Evolutionary conservation across 805 yeast species (phyloP).

Genomic region (Candida insectalens): DNA sequence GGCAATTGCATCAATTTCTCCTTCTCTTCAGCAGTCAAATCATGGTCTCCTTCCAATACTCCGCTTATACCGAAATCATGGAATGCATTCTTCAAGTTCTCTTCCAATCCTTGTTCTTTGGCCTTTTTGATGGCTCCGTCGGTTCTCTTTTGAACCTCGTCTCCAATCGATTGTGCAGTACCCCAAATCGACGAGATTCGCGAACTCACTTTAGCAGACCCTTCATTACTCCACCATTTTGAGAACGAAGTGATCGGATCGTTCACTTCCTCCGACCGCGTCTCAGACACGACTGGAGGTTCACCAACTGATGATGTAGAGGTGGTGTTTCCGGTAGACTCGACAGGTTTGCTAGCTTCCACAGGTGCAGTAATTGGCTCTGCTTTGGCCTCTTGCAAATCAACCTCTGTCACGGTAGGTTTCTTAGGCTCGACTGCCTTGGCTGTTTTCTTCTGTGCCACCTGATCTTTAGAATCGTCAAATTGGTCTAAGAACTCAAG

Average conservation of each 20-base stretch:
- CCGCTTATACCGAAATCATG: constrained; percentile 32
- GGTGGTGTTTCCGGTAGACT: no score
- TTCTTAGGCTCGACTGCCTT: background rate
- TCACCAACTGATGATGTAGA: background rate
- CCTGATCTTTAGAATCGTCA: constrained; percentile 28
- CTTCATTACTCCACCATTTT: constrained; percentile 68
- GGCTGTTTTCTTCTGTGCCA: constrained; percentile 1
- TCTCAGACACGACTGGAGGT: no score
- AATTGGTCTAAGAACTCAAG: constrained; percentile 57
- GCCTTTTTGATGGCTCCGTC: constrained; percentile 45
- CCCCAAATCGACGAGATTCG: constrained; percentile 62
- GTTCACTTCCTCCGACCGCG: no score
- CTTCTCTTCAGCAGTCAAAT: constrained; percentile 23
- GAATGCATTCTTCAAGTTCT: constrained; percentile 26
- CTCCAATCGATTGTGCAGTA: constrained; percentile 32
- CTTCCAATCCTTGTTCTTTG: constrained; percentile 25
- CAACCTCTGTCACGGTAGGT: background rate
- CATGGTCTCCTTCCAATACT: constrained; percentile 24
- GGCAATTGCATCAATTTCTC: constrained; percentile 18
- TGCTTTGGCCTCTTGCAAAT: background rate
- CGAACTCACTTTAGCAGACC: constrained; percentile 54
- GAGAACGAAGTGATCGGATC: constrained; percentile 62
- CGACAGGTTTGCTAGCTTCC: background rate
- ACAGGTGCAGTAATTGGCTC: constrained; percentile 1
- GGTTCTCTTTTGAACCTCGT: constrained; percentile 36